A percentile compares a stretch with the other conserved stretches of the same genome.
These are phyloP conservation scores for Botryobasidium botryosum DNA, from an alignment of 768 basidiomycete species.

Conservation along the genomic window DNA sequence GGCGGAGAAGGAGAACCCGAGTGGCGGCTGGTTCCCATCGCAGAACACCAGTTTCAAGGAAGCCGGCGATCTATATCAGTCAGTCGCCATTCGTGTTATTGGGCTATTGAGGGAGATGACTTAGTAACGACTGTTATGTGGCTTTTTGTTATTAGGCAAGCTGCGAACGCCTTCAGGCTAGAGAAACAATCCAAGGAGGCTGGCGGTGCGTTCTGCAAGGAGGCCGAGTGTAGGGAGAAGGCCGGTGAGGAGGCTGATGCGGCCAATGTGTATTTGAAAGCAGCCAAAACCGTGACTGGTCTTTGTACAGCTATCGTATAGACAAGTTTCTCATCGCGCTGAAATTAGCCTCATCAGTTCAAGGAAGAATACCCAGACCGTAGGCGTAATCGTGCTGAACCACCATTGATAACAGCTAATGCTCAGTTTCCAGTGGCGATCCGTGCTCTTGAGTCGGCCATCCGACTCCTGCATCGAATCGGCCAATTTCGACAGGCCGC, in stretches of 20 bases:
- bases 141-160: too few species aligned
- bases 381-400: conserved; percentile 25
- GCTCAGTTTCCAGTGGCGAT: conserved; percentile 64
- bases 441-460: conserved; percentile 68
- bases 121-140: too few species aligned
- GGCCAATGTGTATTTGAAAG: conserved; percentile 98
- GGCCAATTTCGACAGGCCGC: conserved; percentile 96
- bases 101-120: not conserved
- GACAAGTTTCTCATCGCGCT: not conserved
- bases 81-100: not conserved
- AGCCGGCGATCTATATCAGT: conserved; percentile 17
- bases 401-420: not conserved
- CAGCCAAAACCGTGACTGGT: conserved; percentile 47
- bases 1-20: conserved; percentile 10
- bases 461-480: conserved; percentile 58
- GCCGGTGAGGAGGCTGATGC: conserved; percentile 83
- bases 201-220: conserved; percentile 80
- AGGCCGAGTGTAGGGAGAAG: conserved; percentile 86
- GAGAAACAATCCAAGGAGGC: conserved; percentile 86
- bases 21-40: conserved; percentile 23
- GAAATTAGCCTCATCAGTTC: conserved; percentile 25
- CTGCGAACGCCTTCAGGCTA: conserved; percentile 27
- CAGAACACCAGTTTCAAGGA: conserved; percentile 26
- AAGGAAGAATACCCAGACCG: conserved; percentile 78
- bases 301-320: not conserved